phyloP scores from a whole-genome alignment of 108 stramenopile species.

The Nitzschia putrida region DNA sequence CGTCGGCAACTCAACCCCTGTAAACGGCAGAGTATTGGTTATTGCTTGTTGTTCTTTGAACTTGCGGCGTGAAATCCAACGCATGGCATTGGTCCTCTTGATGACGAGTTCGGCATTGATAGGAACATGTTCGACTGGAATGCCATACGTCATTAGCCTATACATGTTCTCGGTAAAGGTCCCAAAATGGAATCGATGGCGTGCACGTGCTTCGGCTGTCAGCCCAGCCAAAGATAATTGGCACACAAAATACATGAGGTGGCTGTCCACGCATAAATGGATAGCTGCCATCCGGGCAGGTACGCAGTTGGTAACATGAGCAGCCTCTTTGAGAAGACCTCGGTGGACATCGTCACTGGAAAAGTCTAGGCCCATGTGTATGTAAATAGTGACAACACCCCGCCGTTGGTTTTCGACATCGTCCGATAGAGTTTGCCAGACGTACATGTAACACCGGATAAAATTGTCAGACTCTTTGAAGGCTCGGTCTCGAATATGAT shows the following conservation, averaged over 20 bases:
- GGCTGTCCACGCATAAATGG: slow-evolving; percentile 4
- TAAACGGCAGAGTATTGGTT: not conserved
- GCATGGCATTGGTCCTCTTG: not conserved
- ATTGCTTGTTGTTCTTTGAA: not conserved
- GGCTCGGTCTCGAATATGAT: not conserved
- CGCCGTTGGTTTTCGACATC: not conserved
- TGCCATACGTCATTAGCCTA: slow-evolving; percentile 1
- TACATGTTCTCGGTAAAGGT: slow-evolving; percentile 9
- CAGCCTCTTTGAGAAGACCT: not conserved
- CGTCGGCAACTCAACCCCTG: slow-evolving; percentile 8
- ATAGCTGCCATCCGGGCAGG: not conserved
- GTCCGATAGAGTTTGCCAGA: not conserved
- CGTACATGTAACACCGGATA: not conserved
- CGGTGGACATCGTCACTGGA: not conserved
- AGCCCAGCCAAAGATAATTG: not conserved
- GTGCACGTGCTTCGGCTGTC: not conserved
- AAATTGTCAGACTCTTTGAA: not conserved
- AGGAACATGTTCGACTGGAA: not conserved
- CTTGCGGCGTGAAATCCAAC: slow-evolving; percentile 10
- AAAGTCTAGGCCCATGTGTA: too few relatives aligned
- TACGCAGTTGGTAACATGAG: not conserved
- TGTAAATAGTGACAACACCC: too few relatives aligned
- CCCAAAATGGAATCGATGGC: slow-evolving; percentile 4
- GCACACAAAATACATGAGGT: not conserved
- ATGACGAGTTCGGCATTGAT: not conserved